These are phyloP conservation scores for Xylaria nigripes DNA, from an alignment of 495 filamentous ascomycete genomes.

Conservation along the genomic window DNA sequence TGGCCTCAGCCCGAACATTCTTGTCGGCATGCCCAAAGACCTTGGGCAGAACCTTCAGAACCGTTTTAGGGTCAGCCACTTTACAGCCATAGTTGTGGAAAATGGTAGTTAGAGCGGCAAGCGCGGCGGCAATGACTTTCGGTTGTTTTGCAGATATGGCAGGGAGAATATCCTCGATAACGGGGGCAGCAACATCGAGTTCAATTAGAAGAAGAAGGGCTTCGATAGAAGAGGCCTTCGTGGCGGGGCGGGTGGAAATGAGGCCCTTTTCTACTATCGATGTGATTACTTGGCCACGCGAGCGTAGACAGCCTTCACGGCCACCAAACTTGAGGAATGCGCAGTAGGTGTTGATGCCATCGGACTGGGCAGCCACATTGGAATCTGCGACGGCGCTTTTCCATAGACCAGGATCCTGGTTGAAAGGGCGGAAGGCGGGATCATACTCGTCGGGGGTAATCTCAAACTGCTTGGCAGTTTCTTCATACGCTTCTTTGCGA, in stretches of 20 bases:
- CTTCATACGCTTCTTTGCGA: constrained; percentile 90
- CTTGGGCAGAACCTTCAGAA: constrained; percentile 85
- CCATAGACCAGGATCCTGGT: constrained; percentile 79
- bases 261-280: constrained; percentile 90
- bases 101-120: constrained; percentile 71
- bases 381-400: constrained; percentile 90
- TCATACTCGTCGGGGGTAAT: constrained; percentile 79
- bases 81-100: constrained; percentile 93
- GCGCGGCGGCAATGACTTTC: constrained; percentile 81
- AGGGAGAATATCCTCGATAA: constrained; percentile 87
- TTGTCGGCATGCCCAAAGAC: constrained; percentile 96
- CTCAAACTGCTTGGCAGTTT: constrained; percentile 79
- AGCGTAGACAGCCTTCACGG: constrained; percentile 66
- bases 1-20: constrained; percentile 92
- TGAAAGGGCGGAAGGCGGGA: constrained; percentile 75
- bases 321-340: constrained; percentile 86
- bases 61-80: constrained; percentile 89
- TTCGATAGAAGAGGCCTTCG: constrained; percentile 80
- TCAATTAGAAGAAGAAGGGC: constrained; percentile 85
- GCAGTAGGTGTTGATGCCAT: constrained; percentile 79
- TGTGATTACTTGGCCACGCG: constrained; percentile 62
- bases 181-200: constrained; percentile 72
- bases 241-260: constrained; percentile 73
- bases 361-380: constrained; percentile 94
- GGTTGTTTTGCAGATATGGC: constrained; percentile 84